A percentile compares a stretch with the other conserved stretches of the same genome.
Evolutionary conservation across 371 early-diverging fungal species (phyloP).

Genomic region (Fennellomyces sp.): DNA sequence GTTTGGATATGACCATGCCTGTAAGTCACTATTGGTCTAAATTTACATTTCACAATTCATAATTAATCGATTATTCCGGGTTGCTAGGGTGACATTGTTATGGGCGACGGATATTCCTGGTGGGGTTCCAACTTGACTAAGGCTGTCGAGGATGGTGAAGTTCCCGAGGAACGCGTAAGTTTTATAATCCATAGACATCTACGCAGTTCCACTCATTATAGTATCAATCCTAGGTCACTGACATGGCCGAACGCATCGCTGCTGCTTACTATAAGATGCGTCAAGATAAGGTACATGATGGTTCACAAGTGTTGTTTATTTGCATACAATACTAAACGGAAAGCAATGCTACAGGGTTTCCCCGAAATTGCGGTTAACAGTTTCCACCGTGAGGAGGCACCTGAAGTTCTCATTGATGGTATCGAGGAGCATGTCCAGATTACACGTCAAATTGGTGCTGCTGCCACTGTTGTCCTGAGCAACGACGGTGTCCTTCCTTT

Average conservation of each 20-base stretch:
- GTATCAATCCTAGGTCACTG: conserved; percentile 46
- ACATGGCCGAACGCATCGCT: conserved; percentile 61
- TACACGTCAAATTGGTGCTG: conserved; percentile 51
- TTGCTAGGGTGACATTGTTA: conserved; percentile 29
- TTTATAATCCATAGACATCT: neutral
- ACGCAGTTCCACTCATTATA: no score
- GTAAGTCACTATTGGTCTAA: conserved; percentile 14
- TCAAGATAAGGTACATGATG: conserved; percentile 2
- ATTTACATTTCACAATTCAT: no score
- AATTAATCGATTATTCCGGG: no score
- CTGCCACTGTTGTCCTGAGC: conserved; percentile 55
- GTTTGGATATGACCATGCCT: conserved; percentile 60
- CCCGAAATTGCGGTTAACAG: conserved; percentile 39
- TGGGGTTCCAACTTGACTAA: conserved; percentile 38
- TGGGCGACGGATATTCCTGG: conserved; percentile 28
- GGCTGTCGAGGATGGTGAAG: conserved; percentile 27
- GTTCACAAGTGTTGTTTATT: neutral
- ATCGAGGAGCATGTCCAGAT: conserved; percentile 30
- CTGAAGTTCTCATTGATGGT: conserved; percentile 38
- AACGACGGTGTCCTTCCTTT: conserved; percentile 42
- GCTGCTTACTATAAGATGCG: conserved; percentile 54
- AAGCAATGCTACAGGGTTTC: no score
- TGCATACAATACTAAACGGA: no score
- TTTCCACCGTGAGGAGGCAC: conserved; percentile 19
- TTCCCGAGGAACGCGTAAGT: conserved; percentile 29